Conservation (phyloP, 305 asterid species). For the Solanum chacoense region DNA sequence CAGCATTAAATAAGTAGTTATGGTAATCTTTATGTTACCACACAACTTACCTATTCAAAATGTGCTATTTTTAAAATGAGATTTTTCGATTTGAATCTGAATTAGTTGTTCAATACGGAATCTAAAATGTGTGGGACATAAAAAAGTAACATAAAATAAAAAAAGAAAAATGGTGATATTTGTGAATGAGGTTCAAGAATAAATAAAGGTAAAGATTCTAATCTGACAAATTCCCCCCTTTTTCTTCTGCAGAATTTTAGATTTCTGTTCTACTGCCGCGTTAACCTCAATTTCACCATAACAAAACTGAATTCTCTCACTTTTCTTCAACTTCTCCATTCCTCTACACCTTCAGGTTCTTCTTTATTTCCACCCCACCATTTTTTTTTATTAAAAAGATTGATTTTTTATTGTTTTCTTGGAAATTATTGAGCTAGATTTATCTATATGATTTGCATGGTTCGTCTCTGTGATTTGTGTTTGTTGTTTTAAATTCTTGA, state of each 20-base stretch:
- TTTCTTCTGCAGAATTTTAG: not conserved
- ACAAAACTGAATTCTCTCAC: not conserved
- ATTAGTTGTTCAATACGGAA: not conserved
- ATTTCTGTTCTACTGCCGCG: not conserved
- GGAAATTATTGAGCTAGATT: not conserved
- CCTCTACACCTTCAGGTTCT: slow-evolving; percentile 1
- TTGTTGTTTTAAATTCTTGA: not conserved
- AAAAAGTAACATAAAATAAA: too few species aligned
- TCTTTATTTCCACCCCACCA: not conserved
- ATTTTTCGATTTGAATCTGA: too few species aligned
- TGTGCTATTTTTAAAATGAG: not conserved
- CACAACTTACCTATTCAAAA: too few species aligned
- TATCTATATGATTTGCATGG: not conserved
- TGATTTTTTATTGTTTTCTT: not conserved
- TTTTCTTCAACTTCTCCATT: not conserved
- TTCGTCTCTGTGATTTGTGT: not conserved
- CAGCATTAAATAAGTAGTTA: too few species aligned
- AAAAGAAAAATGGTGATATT: not conserved
- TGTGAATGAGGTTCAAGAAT: not conserved
- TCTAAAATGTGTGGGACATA: not conserved
- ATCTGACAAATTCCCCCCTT: slow-evolving; percentile 13
- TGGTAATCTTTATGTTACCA: too few species aligned
- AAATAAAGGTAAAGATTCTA: slow-evolving; percentile 15
- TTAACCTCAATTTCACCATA: not conserved
- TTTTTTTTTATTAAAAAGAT: not conserved